These are phyloP conservation scores for Phyllosticta ampelicida DNA, from an alignment of 2,329 filamentous ascomycete genomes.

Conservation along the genomic window DNA sequence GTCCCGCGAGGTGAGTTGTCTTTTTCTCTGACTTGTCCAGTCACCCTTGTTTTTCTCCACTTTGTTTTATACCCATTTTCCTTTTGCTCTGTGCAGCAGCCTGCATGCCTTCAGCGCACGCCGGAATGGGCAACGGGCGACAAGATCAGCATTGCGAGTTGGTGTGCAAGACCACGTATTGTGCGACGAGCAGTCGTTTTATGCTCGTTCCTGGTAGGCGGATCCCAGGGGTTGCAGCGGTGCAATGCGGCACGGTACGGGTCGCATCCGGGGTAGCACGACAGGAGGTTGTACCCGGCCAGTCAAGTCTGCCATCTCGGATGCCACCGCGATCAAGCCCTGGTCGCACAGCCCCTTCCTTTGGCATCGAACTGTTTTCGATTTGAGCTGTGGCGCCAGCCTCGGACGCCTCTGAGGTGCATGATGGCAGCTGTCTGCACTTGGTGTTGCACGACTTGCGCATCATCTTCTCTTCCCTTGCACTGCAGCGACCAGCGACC, in stretches of 20 bases:
- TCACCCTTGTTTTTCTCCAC: neutral
- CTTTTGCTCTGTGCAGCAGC: neutral
- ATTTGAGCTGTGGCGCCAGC: neutral
- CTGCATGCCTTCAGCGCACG: neutral
- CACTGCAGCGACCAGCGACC: neutral
- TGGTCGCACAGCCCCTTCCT: neutral
- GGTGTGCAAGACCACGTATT: constrained; percentile 13
- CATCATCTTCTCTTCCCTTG: neutral
- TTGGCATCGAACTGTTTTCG: neutral
- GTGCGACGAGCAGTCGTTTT: constrained; percentile 23
- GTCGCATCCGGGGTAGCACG: neutral
- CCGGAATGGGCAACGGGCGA: constrained; percentile 2
- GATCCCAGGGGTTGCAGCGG: constrained; percentile 4
- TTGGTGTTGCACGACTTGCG: neutral
- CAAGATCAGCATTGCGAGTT: constrained; percentile 10
- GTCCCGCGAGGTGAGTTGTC: constrained; percentile 74
- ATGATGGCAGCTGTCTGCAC: neutral
- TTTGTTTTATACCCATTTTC: neutral
- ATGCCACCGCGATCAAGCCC: neutral
- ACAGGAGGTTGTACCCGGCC: neutral
- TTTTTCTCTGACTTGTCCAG: constrained; percentile 8
- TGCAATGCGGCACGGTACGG: neutral
- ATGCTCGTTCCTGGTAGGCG: constrained; percentile 15
- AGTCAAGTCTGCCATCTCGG: neutral
- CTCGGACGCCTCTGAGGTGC: neutral